phyloP scores from a whole-genome alignment of 2,329 filamentous ascomycete species.

The Ophiocordyceps unilateralis region DNA sequence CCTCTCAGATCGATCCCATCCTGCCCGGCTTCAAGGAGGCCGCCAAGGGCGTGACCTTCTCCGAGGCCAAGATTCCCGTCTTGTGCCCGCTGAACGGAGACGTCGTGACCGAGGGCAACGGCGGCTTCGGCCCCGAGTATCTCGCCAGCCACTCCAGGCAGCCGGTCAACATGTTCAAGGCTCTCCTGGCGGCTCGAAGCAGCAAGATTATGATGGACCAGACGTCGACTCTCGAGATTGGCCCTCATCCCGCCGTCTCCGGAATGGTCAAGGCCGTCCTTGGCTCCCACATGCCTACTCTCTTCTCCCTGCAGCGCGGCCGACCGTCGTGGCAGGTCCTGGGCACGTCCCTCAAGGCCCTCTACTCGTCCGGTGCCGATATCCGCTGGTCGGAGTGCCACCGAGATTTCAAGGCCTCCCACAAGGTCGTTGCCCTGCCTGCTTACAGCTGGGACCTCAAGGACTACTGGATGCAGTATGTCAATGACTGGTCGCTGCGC shows the following conservation, averaged over 20 bases:
- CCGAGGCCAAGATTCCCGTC: not conserved
- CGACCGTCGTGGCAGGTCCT: slow-evolving; percentile 18
- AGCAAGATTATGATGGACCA: not conserved
- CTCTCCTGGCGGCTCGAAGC: not conserved
- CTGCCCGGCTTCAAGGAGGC: not conserved
- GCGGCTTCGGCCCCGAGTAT: slow-evolving; percentile 1
- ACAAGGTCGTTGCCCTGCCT: slow-evolving; percentile 41
- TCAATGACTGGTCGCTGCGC: slow-evolving; percentile 37
- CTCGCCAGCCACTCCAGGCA: not conserved
- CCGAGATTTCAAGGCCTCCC: slow-evolving; percentile 20
- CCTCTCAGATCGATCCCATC: slow-evolving; percentile 1
- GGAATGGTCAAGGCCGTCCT: slow-evolving; percentile 1
- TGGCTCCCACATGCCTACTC: not conserved
- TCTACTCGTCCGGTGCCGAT: not conserved
- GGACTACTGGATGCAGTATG: slow-evolving; percentile 47
- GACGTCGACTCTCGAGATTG: not conserved
- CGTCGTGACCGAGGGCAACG: not conserved
- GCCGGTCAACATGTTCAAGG: slow-evolving; percentile 1
- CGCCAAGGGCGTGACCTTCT: not conserved
- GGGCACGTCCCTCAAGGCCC: not conserved
- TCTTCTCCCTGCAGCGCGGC: slow-evolving; percentile 32
- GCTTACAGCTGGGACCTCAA: slow-evolving; percentile 55
- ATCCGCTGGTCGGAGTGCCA: slow-evolving; percentile 57
- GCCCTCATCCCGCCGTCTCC: slow-evolving; percentile 1
- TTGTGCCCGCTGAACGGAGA: not conserved